Conservation (phyloP, 257 asterid genomes). For the Petrea volubilis region DNA sequence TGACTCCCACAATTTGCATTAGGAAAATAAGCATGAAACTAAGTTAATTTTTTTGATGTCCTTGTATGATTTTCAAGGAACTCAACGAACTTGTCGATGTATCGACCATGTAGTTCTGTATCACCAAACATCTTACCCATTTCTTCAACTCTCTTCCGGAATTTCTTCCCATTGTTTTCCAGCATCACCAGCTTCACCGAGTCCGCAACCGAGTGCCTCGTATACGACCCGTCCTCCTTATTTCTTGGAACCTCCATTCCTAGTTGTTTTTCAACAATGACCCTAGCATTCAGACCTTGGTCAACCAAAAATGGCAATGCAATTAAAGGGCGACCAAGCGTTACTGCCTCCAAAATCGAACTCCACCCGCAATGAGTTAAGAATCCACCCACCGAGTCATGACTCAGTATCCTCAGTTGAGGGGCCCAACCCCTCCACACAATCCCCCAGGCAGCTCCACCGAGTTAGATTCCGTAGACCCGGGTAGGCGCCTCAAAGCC, state of each 20-base stretch:
- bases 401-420: too few relatives aligned
- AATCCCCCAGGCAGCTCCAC: conserved; percentile 36
- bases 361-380: too few relatives aligned
- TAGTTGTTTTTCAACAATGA: conserved; percentile 9
- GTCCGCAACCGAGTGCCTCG: conserved; percentile 33
- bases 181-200: conserved; percentile 30
- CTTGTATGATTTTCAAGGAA: conserved; percentile 25
- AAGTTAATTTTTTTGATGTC: too few relatives aligned
- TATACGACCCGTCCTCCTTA: too few relatives aligned
- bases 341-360: too few relatives aligned
- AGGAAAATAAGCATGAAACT: too few relatives aligned
- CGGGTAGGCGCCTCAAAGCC: conserved; percentile 35
- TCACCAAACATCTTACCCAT: conserved; percentile 23
- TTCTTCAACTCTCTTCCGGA: conserved; percentile 27
- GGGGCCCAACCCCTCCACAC: conserved; percentile 58
- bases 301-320: conserved; percentile 40
- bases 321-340: conserved; percentile 34
- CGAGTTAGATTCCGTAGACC: neutral
- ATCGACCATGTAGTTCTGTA: conserved; percentile 19
- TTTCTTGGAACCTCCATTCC: conserved; percentile 31
- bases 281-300: conserved; percentile 35
- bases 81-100: too few relatives aligned
- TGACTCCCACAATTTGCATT: too few relatives aligned
- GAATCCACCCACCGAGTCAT: too few relatives aligned
- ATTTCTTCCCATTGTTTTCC: conserved; percentile 16